These are phyloP conservation scores for Leccinum subgranulosum DNA, from an alignment of 768 basidiomycete species.

Conservation along the genomic window DNA sequence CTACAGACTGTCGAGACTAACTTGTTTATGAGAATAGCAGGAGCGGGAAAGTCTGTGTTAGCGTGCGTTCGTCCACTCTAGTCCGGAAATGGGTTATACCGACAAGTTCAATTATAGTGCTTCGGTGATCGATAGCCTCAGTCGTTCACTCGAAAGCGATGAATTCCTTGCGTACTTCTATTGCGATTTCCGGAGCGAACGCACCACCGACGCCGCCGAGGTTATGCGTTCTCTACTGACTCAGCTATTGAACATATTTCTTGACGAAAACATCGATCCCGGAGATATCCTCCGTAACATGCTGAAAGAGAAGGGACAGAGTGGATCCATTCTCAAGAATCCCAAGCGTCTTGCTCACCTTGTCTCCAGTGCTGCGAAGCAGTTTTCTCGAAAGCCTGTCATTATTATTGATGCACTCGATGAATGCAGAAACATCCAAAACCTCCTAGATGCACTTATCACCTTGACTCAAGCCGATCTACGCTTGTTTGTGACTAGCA, in stretches of 20 bases:
- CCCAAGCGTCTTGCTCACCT: not conserved
- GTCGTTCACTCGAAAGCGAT: not conserved
- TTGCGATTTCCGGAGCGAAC: not conserved
- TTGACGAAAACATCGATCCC: not conserved
- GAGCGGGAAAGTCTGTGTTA: not conserved
- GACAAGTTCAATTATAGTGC: not conserved
- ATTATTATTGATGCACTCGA: slow-evolving; percentile 16
- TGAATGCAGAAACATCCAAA: slow-evolving; percentile 10
- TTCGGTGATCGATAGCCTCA: not conserved
- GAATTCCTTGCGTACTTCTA: not conserved
- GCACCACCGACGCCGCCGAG: not conserved
- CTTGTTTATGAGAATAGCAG: not conserved
- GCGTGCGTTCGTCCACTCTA: not conserved
- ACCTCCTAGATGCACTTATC: not conserved
- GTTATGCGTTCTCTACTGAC: not conserved
- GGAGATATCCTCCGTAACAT: not conserved
- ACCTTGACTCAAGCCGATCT: not conserved
- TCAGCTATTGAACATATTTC: not conserved
- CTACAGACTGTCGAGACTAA: not conserved
- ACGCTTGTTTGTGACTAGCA: slow-evolving; percentile 11
- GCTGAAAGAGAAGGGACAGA: not conserved
- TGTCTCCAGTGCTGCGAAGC: not conserved
- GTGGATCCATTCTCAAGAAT: not conserved
- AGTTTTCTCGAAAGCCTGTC: not conserved
- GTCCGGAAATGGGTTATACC: not conserved